Base-by-base conservation (phyloP, 1,139 yeast genomes). In the Maudiozyma humilis region DNA sequence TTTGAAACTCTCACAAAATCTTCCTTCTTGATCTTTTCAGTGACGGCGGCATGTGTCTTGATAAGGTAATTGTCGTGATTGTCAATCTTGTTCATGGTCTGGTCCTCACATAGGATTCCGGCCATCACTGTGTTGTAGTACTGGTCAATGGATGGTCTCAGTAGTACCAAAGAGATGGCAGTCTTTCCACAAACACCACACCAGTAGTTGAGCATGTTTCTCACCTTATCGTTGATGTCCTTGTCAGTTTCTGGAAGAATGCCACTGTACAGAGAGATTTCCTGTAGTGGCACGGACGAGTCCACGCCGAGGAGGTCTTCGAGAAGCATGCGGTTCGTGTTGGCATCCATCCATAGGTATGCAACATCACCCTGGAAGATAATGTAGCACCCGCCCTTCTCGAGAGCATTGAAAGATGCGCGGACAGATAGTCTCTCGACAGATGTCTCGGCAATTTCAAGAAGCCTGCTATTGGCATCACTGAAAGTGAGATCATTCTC, bases 281-380 rank as follows among this genome's bases (percentile, higher is more conserved):
- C 81, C 18, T 74, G 66, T 25, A 68, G 56, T n/a, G 75, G 58
- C 3, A 78, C 68, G 41, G 71, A 71, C 18, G 84, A 66, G 20
- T 73, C 69, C 17, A 76, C 71, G 1, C 94, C 96, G 58, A 89
- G 81, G 46, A 91, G 65, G 62, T 89, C 97, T 50, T 75, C 69
- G 25, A 91, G 60, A 31, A 91, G 68, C 47, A 78, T 64, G 5
- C 82, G 78, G 52, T 83, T 81, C 1, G 86, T 84, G 38, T 78
- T 75, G 14, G 76, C 76, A 59, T 86, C 87, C 32, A 91, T 68
- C 81, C 87, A 85, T 32, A 91, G 68, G 45, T 71, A 71, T 3
- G 82, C 70, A 18, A 69, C 61, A 27, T 68, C 70, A 13, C 96
- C 94, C 56, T 85, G 78, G 67, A 83, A 89, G 31, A 82, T 64